phyloP scores from a whole-genome alignment of 495 filamentous ascomycete species.

The Penicillium cosmopolitanum region DNA sequence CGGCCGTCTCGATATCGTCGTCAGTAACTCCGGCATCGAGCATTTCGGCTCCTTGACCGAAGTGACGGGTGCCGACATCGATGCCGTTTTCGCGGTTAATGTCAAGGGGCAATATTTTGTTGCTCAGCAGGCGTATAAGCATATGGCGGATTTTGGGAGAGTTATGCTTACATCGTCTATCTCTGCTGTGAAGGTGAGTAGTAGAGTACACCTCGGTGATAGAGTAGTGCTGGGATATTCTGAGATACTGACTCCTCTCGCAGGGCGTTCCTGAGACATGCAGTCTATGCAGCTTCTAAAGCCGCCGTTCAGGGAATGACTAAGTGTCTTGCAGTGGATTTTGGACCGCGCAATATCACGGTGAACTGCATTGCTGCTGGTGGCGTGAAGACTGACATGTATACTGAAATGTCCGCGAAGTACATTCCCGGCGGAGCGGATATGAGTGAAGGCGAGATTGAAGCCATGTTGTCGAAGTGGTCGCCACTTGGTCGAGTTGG shows the following conservation, averaged over 20 bases:
- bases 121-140: conserved; percentile 67
- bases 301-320: conserved; percentile 57
- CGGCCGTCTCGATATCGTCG: conserved; percentile 46
- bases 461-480: conserved; percentile 29
- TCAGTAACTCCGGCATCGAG: conserved; percentile 60
- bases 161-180: conserved; percentile 39
- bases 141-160: conserved; percentile 50
- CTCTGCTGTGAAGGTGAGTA: conserved; percentile 32
- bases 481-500: conserved; percentile 53
- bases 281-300: conserved; percentile 58
- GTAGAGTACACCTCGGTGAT: not conserved
- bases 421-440: conserved; percentile 42
- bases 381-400: conserved; percentile 39
- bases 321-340: conserved; percentile 58
- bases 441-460: conserved; percentile 35
- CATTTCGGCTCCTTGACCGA: conserved; percentile 51
- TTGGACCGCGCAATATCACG: conserved; percentile 54
- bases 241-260: not conserved
- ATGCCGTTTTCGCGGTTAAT: conserved; percentile 58
- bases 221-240: not conserved
- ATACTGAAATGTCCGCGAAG: conserved; percentile 42
- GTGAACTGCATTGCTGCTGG: conserved; percentile 60
- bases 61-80: conserved; percentile 56
- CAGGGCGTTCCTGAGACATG: conserved; percentile 34
- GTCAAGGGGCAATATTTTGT: conserved; percentile 65